Percentiles rank a stretch among this genome's conserved stretches.
phyloP scores from a whole-genome alignment of 2,329 filamentous ascomycete genomes.

The Thielaviopsis euricoi region DNA sequence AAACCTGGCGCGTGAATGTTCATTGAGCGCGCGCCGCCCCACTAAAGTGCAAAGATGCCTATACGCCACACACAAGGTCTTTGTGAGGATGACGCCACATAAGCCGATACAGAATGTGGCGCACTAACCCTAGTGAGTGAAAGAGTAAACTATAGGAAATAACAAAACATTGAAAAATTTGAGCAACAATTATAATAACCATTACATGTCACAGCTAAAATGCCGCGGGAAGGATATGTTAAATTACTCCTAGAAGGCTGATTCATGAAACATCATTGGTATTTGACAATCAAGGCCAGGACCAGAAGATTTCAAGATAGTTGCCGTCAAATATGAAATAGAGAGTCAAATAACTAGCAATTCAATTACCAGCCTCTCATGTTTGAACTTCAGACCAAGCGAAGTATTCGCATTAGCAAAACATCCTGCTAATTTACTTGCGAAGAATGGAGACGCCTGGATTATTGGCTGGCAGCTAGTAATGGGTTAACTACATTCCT shows the following conservation, averaged over 20 bases:
- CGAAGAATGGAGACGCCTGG: neutral
- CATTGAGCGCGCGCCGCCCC: neutral
- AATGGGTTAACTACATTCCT: neutral
- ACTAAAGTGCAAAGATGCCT: neutral
- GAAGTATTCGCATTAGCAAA: neutral
- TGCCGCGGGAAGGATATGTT: neutral
- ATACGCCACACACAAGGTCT: no score
- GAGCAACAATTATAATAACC: no score
- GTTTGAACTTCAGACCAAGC: neutral
- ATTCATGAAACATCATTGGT: neutral
- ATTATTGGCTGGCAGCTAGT: neutral
- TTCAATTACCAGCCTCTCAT: neutral
- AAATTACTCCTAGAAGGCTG: neutral
- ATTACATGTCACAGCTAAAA: no score
- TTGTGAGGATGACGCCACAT: no score
- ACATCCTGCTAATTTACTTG: neutral
- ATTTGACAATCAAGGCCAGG: neutral
- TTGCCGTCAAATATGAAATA: neutral
- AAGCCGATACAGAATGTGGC: no score
- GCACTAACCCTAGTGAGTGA: no score
- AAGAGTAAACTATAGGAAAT: no score
- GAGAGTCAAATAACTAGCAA: neutral
- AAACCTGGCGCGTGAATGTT: neutral
- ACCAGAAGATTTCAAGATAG: neutral
- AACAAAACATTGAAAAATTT: no score